phyloP scores from a whole-genome alignment of 2,329 filamentous ascomycete genomes.

The Colletotrichum kahawae region DNA sequence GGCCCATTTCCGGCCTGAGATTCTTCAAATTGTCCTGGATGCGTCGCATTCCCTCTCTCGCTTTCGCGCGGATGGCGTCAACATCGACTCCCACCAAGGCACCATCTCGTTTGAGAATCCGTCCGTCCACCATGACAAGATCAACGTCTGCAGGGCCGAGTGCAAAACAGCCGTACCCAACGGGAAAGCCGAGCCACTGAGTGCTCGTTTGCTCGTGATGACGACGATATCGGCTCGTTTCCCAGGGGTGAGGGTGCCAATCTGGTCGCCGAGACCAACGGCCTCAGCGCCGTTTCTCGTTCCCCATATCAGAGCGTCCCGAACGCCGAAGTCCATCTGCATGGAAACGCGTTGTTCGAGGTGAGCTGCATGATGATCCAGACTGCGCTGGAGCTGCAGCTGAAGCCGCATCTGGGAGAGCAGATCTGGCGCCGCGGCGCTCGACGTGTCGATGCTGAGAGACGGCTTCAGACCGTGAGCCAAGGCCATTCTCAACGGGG shows the following conservation, averaged over 20 bases:
- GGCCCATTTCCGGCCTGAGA: not conserved
- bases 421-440: not conserved
- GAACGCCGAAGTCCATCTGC: not conserved
- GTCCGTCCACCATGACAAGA: not conserved
- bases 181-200: not conserved
- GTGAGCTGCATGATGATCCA: not conserved
- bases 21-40: not conserved
- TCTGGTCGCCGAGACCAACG: not conserved
- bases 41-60: not conserved
- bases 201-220: not conserved
- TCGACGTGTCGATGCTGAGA: not conserved
- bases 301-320: not conserved
- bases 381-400: not conserved
- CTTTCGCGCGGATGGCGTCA: not conserved
- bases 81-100: not conserved
- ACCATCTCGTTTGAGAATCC: not conserved
- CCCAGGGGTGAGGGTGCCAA: not conserved
- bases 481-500: not conserved
- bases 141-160: not conserved
- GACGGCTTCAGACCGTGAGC: not conserved
- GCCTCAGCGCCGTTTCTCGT: not conserved
- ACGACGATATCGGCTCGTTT: not conserved
- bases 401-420: not conserved
- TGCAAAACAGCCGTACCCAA: not conserved
- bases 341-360: not conserved